phyloP scores from a whole-genome alignment of 2,329 filamentous ascomycete genomes.

The Cladosporium halotolerans region DNA sequence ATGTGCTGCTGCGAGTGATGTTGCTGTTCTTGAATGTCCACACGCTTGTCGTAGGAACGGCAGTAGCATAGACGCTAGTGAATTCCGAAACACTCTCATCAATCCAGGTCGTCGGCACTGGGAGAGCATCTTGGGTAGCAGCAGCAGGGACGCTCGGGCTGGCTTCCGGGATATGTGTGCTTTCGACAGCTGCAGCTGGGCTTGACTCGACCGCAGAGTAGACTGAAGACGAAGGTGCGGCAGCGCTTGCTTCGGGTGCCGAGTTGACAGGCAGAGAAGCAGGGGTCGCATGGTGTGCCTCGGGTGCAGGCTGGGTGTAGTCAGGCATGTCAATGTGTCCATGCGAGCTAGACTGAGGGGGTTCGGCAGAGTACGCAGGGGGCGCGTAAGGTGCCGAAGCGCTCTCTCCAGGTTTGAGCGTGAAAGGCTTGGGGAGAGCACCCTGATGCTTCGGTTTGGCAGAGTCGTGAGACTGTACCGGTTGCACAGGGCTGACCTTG shows the following conservation, averaged over 20 bases:
- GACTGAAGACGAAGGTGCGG: neutral
- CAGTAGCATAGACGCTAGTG: conserved; percentile 5
- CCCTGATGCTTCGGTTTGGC: neutral
- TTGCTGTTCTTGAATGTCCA: conserved; percentile 11
- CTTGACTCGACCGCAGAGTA: neutral
- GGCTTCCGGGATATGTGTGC: neutral
- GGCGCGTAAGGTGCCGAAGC: neutral
- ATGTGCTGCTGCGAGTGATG: conserved; percentile 7
- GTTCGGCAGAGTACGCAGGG: neutral
- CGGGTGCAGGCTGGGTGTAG: neutral
- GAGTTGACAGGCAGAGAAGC: neutral
- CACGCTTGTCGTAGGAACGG: neutral
- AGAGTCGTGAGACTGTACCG: neutral
- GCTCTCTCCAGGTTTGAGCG: neutral
- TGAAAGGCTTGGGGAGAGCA: neutral
- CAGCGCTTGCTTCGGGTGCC: neutral
- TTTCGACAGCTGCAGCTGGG: neutral
- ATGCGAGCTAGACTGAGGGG: neutral
- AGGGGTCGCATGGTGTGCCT: neutral
- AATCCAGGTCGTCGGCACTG: neutral
- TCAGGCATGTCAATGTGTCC: neutral
- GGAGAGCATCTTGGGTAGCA: neutral
- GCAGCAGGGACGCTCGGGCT: neutral
- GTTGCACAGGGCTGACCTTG: neutral
- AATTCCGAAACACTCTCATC: conserved; percentile 4